Evolutionary conservation across 495 filamentous ascomycete species (phyloP).

Genomic region (Podospora conica): DNA sequence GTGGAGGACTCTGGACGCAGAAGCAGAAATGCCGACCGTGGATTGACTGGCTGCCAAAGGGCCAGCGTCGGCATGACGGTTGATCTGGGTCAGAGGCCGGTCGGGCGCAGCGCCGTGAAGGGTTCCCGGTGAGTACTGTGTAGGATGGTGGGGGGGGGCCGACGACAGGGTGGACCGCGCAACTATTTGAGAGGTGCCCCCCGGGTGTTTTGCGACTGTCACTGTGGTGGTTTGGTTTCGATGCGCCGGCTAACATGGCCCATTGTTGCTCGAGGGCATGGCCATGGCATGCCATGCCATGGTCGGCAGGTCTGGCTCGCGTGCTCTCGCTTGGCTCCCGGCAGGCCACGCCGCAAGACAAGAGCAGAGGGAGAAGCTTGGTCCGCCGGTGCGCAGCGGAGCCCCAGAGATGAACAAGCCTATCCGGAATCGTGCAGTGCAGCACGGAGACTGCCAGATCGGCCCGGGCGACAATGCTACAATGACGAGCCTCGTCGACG

Average conservation of each 20-base stretch:
- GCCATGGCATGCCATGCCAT: too few relatives aligned
- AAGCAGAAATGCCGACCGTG: background rate
- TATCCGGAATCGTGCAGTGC: conserved; percentile 23
- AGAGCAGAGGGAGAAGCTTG: conserved; percentile 16
- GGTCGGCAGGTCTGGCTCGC: background rate
- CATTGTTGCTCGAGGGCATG: conserved; percentile 1
- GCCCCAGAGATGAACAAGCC: conserved; percentile 19
- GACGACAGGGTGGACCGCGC: conserved; percentile 16
- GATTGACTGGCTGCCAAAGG: conserved; percentile 4
- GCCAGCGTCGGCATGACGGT: background rate
- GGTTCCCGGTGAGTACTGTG: conserved; percentile 1
- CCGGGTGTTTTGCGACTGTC: conserved; percentile 12
- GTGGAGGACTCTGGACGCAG: conserved; percentile 6
- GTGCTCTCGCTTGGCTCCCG: background rate
- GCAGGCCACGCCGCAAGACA: conserved; percentile 4
- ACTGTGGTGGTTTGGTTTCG: conserved; percentile 14
- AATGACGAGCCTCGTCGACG: background rate
- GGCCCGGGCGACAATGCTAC: conserved; percentile 20
- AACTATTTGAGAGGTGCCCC: conserved; percentile 13
- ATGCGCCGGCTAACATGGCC: conserved; percentile 7
- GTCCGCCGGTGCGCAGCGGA: conserved; percentile 18
- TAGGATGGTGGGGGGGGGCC: conserved; percentile 10
- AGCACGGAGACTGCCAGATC: conserved; percentile 11
- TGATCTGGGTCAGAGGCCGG: conserved; percentile 12
- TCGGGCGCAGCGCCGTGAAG: background rate